Percentiles rank a stretch among this genome's conserved stretches.
Conservation (phyloP, 2,329 filamentous ascomycete species). For the Phyllosticta citrichinensis region DNA sequence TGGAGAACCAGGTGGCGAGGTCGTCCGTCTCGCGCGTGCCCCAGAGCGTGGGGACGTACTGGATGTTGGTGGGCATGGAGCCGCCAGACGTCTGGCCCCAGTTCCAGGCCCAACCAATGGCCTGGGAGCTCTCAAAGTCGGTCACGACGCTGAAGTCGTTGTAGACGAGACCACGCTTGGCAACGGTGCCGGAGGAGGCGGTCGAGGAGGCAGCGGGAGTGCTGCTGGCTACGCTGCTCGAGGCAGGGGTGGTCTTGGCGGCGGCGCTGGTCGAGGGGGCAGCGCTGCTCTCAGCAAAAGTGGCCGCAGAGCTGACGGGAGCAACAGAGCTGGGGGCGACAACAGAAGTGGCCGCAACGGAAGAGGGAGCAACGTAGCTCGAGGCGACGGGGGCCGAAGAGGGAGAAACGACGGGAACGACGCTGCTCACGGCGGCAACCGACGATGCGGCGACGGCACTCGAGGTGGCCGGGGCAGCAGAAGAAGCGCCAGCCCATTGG, state of each 20-base stretch:
- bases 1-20: constrained; percentile 40
- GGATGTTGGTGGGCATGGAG: constrained; percentile 31
- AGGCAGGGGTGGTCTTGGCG: constrained; percentile 14
- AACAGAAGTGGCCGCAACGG: constrained; percentile 3
- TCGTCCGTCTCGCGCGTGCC: constrained; percentile 34
- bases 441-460: constrained; percentile 10
- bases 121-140: constrained; percentile 33
- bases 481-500: constrained; percentile 9
- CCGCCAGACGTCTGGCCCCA: constrained; percentile 43
- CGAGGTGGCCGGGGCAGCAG: constrained; percentile 7
- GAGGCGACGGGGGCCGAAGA: constrained; percentile 10
- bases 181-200: constrained; percentile 14
- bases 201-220: constrained; percentile 12
- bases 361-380: constrained; percentile 9
- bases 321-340: constrained; percentile 13
- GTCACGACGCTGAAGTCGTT: constrained; percentile 43
- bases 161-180: constrained; percentile 55
- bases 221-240: constrained; percentile 13
- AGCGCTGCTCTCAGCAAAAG: background rate
- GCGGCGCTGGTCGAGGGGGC: constrained; percentile 1
- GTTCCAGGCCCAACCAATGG: constrained; percentile 53
- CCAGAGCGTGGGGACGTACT: constrained; percentile 59
- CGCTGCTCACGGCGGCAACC: constrained; percentile 7
- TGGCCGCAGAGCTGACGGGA: constrained; percentile 5
- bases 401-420: constrained; percentile 5